A percentile compares a stretch with the other conserved stretches of the same genome.
Conservation (phyloP, 2,329 filamentous ascomycete species). For the Chaetomium olivaceum region DNA sequence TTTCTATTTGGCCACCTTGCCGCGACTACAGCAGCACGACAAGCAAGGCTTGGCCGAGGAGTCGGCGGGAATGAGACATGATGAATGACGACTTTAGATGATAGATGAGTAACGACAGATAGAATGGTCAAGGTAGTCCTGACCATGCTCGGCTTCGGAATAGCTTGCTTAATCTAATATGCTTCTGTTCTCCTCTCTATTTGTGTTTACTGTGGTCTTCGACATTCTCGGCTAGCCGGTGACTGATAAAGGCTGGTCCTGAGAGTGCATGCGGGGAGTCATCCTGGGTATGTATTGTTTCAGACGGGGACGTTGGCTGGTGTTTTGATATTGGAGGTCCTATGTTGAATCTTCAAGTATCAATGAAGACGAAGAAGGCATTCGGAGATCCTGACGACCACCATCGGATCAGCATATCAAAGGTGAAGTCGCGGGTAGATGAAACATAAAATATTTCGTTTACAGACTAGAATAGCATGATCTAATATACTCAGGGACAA, state of each 20-base stretch:
- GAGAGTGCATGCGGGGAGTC: background rate
- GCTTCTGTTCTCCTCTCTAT: slow-evolving; percentile 13
- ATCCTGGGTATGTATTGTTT: background rate
- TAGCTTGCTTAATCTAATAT: slow-evolving; percentile 25
- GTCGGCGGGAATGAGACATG: slow-evolving; percentile 11
- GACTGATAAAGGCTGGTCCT: background rate
- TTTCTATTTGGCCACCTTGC: background rate
- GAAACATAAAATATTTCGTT: background rate
- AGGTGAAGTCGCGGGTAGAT: background rate
- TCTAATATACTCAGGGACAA: background rate
- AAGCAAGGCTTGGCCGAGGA: background rate
- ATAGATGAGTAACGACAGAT: slow-evolving; percentile 28
- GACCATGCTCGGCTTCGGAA: slow-evolving; percentile 11
- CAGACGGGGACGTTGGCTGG: background rate
- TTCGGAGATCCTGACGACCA: background rate
- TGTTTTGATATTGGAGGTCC: no score
- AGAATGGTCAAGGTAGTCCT: slow-evolving; percentile 7
- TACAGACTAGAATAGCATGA: background rate
- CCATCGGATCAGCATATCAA: background rate
- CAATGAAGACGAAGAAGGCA: background rate
- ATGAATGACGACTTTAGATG: slow-evolving; percentile 23
- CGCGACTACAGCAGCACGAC: background rate
- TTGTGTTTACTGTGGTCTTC: background rate
- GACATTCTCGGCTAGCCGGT: no score
- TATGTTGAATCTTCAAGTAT: no score